Percentiles rank a stretch among this genome's conserved stretches.
These are phyloP conservation scores for Phytomonas francai DNA, from an alignment of 208 protist species.

Conservation along the genomic window DNA sequence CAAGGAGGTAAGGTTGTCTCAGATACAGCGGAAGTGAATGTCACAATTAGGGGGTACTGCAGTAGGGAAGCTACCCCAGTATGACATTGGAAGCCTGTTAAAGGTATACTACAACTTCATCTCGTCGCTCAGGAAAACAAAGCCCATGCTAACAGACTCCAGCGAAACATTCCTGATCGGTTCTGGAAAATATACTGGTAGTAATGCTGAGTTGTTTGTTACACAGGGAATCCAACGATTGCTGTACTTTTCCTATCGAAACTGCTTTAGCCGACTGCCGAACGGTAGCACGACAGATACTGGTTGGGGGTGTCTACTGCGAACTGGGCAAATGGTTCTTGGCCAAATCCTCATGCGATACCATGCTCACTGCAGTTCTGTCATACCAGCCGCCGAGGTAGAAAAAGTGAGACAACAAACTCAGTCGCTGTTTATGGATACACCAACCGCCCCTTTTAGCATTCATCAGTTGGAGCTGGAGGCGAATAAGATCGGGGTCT, in stretches of 20 bases:
- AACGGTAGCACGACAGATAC: constrained; percentile 69
- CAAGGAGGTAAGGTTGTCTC: neutral
- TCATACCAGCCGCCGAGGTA: neutral
- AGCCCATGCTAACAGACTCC: neutral
- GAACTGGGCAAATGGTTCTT: constrained; percentile 86
- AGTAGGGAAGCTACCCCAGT: neutral
- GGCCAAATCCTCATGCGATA: constrained; percentile 42
- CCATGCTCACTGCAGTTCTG: neutral
- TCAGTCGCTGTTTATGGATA: constrained; percentile 44
- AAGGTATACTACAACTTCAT: constrained; percentile 1
- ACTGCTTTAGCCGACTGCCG: constrained; percentile 42
- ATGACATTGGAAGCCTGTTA: neutral
- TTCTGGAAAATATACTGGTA: constrained; percentile 19
- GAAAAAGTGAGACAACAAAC: constrained; percentile 1
- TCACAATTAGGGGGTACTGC: neutral
- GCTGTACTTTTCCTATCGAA: constrained; percentile 82
- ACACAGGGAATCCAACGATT: constrained; percentile 21
- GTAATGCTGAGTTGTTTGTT: constrained; percentile 22
- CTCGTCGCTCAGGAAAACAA: neutral
- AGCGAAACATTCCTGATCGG: neutral
- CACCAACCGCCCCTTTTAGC: constrained; percentile 51
- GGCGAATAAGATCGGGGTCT: constrained; percentile 28
- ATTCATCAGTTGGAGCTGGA: constrained; percentile 52
- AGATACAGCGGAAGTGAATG: neutral
- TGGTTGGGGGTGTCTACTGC: constrained; percentile 88